These are phyloP conservation scores for Stagonosporopsis rhizophila DNA, from an alignment of 2,329 filamentous ascomycete genomes.

Conservation along the genomic window DNA sequence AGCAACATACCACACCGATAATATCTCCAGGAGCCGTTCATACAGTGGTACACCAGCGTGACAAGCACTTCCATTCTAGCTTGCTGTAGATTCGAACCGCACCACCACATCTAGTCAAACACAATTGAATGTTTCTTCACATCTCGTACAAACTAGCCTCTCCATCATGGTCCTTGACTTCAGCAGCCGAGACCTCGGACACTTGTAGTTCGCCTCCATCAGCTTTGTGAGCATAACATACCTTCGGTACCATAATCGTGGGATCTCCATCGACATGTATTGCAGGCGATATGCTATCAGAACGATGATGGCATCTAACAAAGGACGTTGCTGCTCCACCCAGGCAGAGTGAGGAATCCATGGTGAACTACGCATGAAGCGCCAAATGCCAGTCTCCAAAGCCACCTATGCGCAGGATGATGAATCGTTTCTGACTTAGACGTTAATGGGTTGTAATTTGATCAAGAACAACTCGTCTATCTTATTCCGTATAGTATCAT, in stretches of 20 bases:
- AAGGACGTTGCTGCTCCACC: slow-evolving; percentile 5
- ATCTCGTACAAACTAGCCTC: neutral
- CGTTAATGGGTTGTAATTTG: too few relatives aligned
- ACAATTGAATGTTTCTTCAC: neutral
- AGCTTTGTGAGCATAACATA: slow-evolving; percentile 1
- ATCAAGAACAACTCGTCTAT: too few relatives aligned
- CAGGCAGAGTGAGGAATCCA: too few relatives aligned
- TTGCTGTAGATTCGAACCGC: too few relatives aligned
- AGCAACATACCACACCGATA: neutral
- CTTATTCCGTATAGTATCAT: too few relatives aligned
- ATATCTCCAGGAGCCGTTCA: neutral
- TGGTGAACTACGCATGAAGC: too few relatives aligned
- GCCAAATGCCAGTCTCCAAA: too few relatives aligned
- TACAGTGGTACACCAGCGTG: too few relatives aligned
- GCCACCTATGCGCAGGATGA: too few relatives aligned
- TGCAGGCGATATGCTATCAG: neutral
- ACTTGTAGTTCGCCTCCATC: slow-evolving; percentile 1
- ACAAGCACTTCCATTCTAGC: too few relatives aligned
- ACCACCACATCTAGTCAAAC: too few relatives aligned
- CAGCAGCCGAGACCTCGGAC: slow-evolving; percentile 6
- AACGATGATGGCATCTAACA: neutral
- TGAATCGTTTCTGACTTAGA: too few relatives aligned
- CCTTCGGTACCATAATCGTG: neutral
- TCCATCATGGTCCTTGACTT: slow-evolving; percentile 4
- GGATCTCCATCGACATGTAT: neutral